These are phyloP conservation scores for Sporodiniella umbellata DNA, from an alignment of 371 early-diverging fungal species.

Conservation along the genomic window DNA sequence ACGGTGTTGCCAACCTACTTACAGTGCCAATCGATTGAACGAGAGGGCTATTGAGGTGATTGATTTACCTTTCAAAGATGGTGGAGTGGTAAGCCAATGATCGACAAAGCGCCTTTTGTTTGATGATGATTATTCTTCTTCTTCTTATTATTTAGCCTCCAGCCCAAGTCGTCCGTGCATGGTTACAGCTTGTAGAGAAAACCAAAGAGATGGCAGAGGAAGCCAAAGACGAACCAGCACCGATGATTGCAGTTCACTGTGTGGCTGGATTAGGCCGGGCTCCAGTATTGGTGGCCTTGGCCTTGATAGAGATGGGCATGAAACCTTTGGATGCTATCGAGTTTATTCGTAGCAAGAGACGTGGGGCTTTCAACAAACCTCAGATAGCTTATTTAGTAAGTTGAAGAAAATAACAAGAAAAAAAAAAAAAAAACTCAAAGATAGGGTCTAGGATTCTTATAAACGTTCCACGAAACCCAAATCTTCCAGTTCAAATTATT, in stretches of 20 bases:
- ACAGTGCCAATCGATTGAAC: slow-evolving; percentile 65
- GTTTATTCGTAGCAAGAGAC: slow-evolving; percentile 71
- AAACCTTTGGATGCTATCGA: slow-evolving; percentile 79
- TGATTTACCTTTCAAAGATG: slow-evolving; percentile 52
- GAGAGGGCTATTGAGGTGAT: slow-evolving; percentile 52
- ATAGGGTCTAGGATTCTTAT: slow-evolving; percentile 29
- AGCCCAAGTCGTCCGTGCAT: slow-evolving; percentile 61
- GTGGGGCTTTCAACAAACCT: slow-evolving; percentile 83
- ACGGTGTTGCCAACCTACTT: slow-evolving; percentile 86
- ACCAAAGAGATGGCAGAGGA: slow-evolving; percentile 28
- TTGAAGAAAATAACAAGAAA: not conserved
- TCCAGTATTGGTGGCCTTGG: slow-evolving; percentile 75
- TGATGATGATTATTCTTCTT: not conserved
- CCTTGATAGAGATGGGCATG: slow-evolving; percentile 84
- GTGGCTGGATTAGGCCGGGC: slow-evolving; percentile 84
- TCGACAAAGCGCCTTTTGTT: not conserved
- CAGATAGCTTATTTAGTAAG: slow-evolving; percentile 66
- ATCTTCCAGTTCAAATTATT: slow-evolving; percentile 32
- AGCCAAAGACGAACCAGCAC: slow-evolving; percentile 34
- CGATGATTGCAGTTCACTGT: slow-evolving; percentile 86
- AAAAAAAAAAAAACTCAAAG: not conserved
- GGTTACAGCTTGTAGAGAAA: slow-evolving; percentile 70
- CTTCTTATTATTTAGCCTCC: slow-evolving; percentile 53
- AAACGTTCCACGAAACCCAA: slow-evolving; percentile 37
- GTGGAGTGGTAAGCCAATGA: slow-evolving; percentile 65